Percentiles rank a stretch among this genome's conserved stretches.
phyloP scores from a whole-genome alignment of 352 stramenopile genomes.

The Globisporangium perplexum region DNA sequence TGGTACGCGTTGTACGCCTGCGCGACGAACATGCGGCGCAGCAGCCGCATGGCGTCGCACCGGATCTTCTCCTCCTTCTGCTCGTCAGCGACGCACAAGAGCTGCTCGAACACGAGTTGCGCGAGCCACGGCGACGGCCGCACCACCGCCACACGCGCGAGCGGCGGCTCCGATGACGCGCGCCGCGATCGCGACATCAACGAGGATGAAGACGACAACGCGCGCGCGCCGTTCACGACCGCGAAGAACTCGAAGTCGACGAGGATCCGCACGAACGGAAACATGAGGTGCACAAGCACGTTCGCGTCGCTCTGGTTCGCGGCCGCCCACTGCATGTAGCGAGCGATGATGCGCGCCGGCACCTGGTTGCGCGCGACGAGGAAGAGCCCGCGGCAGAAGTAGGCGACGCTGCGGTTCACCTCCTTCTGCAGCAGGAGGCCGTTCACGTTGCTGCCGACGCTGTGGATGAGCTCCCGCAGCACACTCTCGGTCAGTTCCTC shows the following conservation, averaged over 20 bases:
- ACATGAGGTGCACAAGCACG: conserved; percentile 56
- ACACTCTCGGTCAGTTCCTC: conserved; percentile 41
- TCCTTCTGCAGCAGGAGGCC: conserved; percentile 55
- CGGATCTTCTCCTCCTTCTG: conserved; percentile 62
- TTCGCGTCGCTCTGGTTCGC: conserved; percentile 34
- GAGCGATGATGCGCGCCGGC: conserved; percentile 31
- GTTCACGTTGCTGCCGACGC: conserved; percentile 23
- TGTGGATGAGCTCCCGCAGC: conserved; percentile 30
- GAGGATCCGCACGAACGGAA: conserved; percentile 58
- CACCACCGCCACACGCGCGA: not conserved
- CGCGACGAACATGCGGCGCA: conserved; percentile 57
- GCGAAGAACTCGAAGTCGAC: conserved; percentile 73
- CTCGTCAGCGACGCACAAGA: conserved; percentile 46
- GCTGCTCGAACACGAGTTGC: conserved; percentile 38
- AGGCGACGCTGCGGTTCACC: conserved; percentile 54
- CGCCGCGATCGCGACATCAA: not conserved
- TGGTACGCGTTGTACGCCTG: conserved; percentile 52
- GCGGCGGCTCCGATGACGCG: not conserved
- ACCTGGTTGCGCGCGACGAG: conserved; percentile 41
- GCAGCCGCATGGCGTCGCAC: conserved; percentile 36
- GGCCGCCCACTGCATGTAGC: conserved; percentile 39
- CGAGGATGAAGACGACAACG: not conserved
- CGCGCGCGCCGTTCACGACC: conserved; percentile 37
- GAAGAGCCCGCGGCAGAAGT: conserved; percentile 53
- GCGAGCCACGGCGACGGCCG: conserved; percentile 38